Percentiles rank a stretch among this genome's conserved stretches.
Evolutionary conservation across 75 land plant species (phyloP).

Genomic region (Chamaecyparis obtusa): DNA sequence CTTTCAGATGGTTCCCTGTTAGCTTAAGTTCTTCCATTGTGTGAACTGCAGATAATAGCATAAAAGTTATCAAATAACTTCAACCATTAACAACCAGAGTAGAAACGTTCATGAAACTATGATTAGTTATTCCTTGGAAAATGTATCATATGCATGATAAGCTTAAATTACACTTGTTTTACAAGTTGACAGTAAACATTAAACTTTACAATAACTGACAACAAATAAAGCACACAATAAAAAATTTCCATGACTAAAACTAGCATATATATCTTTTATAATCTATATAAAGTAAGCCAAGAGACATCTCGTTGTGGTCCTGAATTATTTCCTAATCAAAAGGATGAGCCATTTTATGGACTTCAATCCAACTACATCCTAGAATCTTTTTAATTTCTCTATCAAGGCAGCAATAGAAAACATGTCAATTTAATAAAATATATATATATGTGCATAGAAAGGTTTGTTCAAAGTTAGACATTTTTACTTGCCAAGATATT

Average conservation of each 20-base stretch:
- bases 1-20: conserved; percentile 97
- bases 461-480: too few relatives aligned
- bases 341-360: too few relatives aligned
- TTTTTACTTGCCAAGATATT: too few relatives aligned
- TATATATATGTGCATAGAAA: too few relatives aligned
- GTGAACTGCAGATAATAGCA: conserved; percentile 64
- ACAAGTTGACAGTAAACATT: not conserved
- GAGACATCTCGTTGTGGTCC: too few relatives aligned
- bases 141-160: not conserved
- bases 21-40: conserved; percentile 98
- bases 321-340: too few relatives aligned
- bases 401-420: too few relatives aligned
- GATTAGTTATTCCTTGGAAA: not conserved
- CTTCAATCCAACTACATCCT: too few relatives aligned
- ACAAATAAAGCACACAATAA: not conserved
- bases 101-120: not conserved
- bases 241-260: not conserved
- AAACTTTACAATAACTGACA: not conserved
- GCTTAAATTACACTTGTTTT: not conserved
- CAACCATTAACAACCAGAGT: not conserved
- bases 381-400: too few relatives aligned
- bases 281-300: too few relatives aligned
- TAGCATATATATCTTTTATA: too few relatives aligned
- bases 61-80: not conserved
- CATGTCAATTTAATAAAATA: too few relatives aligned